Evolutionary conservation across 129 eudicot species (phyloP).

Genomic region (Glebionis coronaria): DNA sequence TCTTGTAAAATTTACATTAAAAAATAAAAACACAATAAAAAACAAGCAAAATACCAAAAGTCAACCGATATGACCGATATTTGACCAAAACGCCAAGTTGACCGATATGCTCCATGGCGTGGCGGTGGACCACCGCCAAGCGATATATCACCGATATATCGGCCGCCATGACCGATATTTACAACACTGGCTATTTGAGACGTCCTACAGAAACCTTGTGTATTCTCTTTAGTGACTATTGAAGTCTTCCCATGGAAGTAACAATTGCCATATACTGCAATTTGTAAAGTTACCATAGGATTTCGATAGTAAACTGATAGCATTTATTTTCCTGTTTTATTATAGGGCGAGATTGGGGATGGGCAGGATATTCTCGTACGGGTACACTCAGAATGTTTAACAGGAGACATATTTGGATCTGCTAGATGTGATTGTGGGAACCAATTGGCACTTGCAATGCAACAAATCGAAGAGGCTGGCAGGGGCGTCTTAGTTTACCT

Average conservation of each 20-base stretch:
- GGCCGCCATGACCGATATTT: too few relatives aligned
- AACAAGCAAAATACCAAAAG: too few relatives aligned
- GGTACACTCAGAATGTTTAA: conserved; percentile 71
- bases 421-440: conserved; percentile 97
- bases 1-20: too few relatives aligned
- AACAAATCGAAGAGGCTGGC: conserved; percentile 50
- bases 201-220: not conserved
- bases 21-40: too few relatives aligned
- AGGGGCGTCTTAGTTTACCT: conserved; percentile 56
- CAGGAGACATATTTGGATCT: conserved; percentile 97
- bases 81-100: too few relatives aligned
- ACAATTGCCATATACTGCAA: not conserved
- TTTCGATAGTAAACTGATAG: not conserved
- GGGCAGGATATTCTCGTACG: conserved; percentile 57
- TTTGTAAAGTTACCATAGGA: not conserved
- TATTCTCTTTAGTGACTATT: not conserved
- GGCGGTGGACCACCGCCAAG: too few relatives aligned
- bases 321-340: not conserved
- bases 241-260: not conserved
- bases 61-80: too few relatives aligned
- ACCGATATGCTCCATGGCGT: too few relatives aligned
- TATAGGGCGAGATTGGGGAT: conserved; percentile 55
- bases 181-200: not conserved
- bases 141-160: too few relatives aligned
- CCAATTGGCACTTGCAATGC: conserved; percentile 87